phyloP scores from a whole-genome alignment of 2,329 filamentous ascomycete species.

The Penicillium sclerotigenum region DNA sequence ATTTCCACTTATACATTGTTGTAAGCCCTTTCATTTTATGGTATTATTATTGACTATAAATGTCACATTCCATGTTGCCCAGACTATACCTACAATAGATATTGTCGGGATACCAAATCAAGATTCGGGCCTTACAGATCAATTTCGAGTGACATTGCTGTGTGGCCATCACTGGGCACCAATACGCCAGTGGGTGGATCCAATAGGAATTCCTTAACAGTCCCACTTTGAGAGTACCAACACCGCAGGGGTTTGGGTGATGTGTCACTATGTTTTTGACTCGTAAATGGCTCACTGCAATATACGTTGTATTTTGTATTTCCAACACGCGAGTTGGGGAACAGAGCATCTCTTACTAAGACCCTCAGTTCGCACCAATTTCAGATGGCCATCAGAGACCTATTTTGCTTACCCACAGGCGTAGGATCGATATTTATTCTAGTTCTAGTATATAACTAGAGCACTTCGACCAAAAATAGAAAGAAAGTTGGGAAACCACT shows the following conservation, averaged over 20 bases:
- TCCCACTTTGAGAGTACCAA: not conserved
- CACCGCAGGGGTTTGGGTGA: constrained; percentile 1
- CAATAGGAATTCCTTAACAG: not conserved
- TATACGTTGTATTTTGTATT: not conserved
- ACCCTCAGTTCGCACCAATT: not conserved
- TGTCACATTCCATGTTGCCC: not conserved
- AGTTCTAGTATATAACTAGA: too few relatives aligned
- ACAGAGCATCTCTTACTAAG: not conserved
- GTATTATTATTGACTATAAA: too few relatives aligned
- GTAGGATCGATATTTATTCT: too few relatives aligned
- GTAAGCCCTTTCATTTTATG: not conserved
- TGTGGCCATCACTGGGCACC: not conserved
- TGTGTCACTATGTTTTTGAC: not conserved
- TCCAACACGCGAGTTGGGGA: not conserved
- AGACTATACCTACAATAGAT: not conserved
- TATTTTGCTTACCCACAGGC: not conserved
- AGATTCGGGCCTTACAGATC: not conserved
- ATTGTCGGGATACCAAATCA: not conserved
- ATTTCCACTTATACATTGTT: not conserved
- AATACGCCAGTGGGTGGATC: not conserved
- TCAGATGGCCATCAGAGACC: not conserved
- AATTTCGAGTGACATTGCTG: not conserved
- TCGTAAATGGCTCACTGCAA: not conserved
- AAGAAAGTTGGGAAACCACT: not conserved
- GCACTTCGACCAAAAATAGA: too few relatives aligned